Evolutionary conservation across 2,329 filamentous ascomycete genomes (phyloP).

Genomic region (Metarhizium brunneum): DNA sequence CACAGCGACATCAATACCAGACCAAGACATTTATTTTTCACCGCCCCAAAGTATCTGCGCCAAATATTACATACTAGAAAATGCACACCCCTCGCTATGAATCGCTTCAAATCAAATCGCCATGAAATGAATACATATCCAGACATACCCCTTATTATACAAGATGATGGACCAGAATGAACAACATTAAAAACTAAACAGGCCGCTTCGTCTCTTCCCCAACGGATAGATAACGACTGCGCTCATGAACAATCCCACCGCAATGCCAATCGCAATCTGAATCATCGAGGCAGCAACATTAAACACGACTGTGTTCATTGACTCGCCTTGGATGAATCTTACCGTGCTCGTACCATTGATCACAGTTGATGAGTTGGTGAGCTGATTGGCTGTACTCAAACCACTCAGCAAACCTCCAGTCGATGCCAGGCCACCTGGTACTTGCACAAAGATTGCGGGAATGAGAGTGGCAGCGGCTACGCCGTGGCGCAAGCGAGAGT

Average conservation of each 20-base stretch:
- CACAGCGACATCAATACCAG: too few relatives aligned
- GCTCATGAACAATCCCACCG: slow-evolving; percentile 39
- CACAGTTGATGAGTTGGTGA: slow-evolving; percentile 27
- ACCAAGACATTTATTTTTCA: background rate
- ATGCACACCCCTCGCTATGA: background rate
- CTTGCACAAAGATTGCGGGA: slow-evolving; percentile 39
- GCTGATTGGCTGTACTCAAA: slow-evolving; percentile 31
- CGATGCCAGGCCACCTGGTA: slow-evolving; percentile 37
- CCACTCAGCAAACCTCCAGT: slow-evolving; percentile 37
- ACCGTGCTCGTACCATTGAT: slow-evolving; percentile 26
- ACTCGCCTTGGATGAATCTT: slow-evolving; percentile 10
- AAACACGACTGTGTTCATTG: slow-evolving; percentile 30
- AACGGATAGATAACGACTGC: slow-evolving; percentile 39
- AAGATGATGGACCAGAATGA: background rate
- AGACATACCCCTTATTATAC: background rate
- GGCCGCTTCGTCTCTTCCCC: slow-evolving; percentile 38
- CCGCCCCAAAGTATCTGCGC: background rate
- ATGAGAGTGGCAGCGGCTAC: slow-evolving; percentile 38
- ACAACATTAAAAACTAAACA: slow-evolving; percentile 34
- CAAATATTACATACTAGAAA: background rate
- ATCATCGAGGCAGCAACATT: slow-evolving; percentile 41
- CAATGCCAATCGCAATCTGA: slow-evolving; percentile 43
- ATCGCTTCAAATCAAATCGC: background rate
- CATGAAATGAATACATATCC: background rate
- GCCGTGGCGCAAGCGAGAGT: slow-evolving; percentile 51